Evolutionary conservation across 1,139 yeast genomes (phyloP).

Genomic region (Kodamaea ohmeri): DNA sequence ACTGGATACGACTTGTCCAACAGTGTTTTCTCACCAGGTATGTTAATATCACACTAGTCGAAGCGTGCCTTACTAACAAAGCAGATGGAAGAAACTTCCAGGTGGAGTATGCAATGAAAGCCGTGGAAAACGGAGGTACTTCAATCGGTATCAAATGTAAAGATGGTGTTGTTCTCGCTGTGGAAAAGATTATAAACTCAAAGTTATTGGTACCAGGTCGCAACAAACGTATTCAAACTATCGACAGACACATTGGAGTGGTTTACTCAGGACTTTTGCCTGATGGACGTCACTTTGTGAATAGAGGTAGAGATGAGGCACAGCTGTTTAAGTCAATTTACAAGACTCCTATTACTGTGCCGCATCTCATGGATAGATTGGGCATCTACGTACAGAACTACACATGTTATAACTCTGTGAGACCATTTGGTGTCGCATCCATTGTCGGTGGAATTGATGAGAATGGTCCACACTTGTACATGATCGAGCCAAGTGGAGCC

Average conservation of each 20-base stretch:
- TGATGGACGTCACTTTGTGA: slow-evolving; percentile 92
- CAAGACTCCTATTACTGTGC: slow-evolving; percentile 73
- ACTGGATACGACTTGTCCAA: slow-evolving; percentile 96
- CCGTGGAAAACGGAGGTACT: slow-evolving; percentile 96
- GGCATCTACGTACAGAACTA: slow-evolving; percentile 94
- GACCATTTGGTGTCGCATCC: slow-evolving; percentile 94
- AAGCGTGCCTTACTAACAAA: slow-evolving; percentile 23
- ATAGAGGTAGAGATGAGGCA: slow-evolving; percentile 92
- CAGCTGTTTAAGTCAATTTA: slow-evolving; percentile 73
- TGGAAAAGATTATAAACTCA: slow-evolving; percentile 84
- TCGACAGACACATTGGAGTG: slow-evolving; percentile 92
- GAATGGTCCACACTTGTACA: slow-evolving; percentile 85
- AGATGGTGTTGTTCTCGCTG: slow-evolving; percentile 96
- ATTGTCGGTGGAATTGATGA: slow-evolving; percentile 92
- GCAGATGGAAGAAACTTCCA: slow-evolving; percentile 98
- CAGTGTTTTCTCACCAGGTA: slow-evolving; percentile 68
- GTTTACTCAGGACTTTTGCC: slow-evolving; percentile 94
- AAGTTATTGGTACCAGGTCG: slow-evolving; percentile 86
- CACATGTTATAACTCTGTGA: slow-evolving; percentile 92
- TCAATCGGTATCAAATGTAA: slow-evolving; percentile 88
- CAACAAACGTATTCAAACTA: slow-evolving; percentile 85
- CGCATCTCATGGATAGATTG: slow-evolving; percentile 81
- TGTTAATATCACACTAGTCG: slow-evolving; percentile 14
- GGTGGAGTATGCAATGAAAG: slow-evolving; percentile 96
- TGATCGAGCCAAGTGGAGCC: slow-evolving; percentile 97